phyloP scores from a whole-genome alignment of 495 filamentous ascomycete genomes.

The Rostrohypoxylon terebratum region DNA sequence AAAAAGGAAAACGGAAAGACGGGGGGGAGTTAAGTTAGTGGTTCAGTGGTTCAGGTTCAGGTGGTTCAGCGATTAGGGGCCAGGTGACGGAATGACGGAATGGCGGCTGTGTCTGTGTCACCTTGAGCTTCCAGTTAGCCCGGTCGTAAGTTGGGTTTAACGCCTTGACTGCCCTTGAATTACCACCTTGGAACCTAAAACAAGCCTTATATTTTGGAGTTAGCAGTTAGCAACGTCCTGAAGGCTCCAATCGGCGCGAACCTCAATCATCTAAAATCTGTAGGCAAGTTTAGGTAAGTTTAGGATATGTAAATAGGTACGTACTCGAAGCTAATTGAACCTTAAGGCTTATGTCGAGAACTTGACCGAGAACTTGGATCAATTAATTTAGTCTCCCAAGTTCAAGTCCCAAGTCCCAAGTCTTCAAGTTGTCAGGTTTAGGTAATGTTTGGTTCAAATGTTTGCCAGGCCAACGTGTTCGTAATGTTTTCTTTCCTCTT shows the following conservation, averaged over 20 bases:
- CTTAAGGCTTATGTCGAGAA: slow-evolving; percentile 15
- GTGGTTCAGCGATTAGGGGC: not conserved
- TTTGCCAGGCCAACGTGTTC: not conserved
- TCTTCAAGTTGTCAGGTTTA: not conserved
- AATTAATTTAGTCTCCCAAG: slow-evolving; percentile 6
- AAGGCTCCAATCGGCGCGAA: slow-evolving; percentile 18
- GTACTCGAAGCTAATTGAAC: slow-evolving; percentile 18
- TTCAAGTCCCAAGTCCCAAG: too few species aligned
- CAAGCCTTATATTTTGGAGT: slow-evolving; percentile 19
- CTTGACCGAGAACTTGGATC: slow-evolving; percentile 17
- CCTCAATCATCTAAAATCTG: slow-evolving; percentile 10
- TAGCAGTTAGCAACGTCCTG: not conserved
- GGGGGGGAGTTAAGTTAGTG: not conserved
- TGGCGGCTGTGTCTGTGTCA: slow-evolving; percentile 1
- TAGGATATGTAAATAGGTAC: slow-evolving; percentile 9
- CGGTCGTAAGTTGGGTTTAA: not conserved
- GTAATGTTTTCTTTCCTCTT: not conserved
- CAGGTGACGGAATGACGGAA: not conserved
- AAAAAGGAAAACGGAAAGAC: not conserved
- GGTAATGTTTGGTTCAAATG: too few species aligned
- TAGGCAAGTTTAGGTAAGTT: slow-evolving; percentile 6
- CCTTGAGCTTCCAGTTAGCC: not conserved
- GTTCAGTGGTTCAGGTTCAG: not conserved
- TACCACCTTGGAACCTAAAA: not conserved
- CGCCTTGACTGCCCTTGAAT: not conserved